A percentile compares a stretch with the other conserved stretches of the same genome.
Evolutionary conservation across 805 yeast species (phyloP).

Genomic region (Candida caryicola): DNA sequence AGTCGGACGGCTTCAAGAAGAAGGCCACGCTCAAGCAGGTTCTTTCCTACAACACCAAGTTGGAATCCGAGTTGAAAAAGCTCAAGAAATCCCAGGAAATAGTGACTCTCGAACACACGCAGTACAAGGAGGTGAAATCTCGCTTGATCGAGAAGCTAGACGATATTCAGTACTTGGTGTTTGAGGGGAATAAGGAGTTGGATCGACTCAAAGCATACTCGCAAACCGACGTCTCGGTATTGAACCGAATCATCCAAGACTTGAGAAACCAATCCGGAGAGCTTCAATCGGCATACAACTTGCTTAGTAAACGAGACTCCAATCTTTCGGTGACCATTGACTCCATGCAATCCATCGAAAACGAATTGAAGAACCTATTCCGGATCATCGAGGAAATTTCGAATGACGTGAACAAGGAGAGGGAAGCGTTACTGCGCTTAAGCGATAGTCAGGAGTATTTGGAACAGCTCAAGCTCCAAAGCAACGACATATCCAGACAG

Average conservation of each 20-base stretch:
- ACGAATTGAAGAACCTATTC: conserved; percentile 42
- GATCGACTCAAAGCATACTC: conserved; percentile 60
- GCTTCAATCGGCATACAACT: conserved; percentile 22
- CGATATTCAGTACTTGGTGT: conserved; percentile 53
- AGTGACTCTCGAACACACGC: conserved; percentile 57
- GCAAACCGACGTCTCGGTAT: conserved; percentile 56
- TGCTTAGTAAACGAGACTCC: conserved; percentile 44
- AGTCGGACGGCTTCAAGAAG: conserved; percentile 21
- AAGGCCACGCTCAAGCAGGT: conserved; percentile 39
- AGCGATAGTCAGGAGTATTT: conserved; percentile 39
- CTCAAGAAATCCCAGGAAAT: conserved; percentile 62
- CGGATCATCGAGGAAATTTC: conserved; percentile 51
- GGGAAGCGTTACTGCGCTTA: conserved; percentile 36
- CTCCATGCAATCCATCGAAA: conserved; percentile 48
- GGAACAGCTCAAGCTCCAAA: conserved; percentile 35
- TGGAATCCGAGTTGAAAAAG: conserved; percentile 60
- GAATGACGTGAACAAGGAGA: conserved; percentile 44
- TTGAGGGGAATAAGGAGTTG: conserved; percentile 55
- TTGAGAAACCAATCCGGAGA: conserved; percentile 45
- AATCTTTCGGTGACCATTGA: conserved; percentile 55
- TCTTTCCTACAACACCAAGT: conserved; percentile 46
- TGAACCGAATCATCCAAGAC: conserved; percentile 52
- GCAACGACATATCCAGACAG: conserved; percentile 42
- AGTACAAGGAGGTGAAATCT: conserved; percentile 63
- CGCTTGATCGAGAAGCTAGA: conserved; percentile 57